These are phyloP conservation scores for Gaeumannomyces sp. DNA, from an alignment of 2,329 filamentous ascomycete species.

Conservation along the genomic window DNA sequence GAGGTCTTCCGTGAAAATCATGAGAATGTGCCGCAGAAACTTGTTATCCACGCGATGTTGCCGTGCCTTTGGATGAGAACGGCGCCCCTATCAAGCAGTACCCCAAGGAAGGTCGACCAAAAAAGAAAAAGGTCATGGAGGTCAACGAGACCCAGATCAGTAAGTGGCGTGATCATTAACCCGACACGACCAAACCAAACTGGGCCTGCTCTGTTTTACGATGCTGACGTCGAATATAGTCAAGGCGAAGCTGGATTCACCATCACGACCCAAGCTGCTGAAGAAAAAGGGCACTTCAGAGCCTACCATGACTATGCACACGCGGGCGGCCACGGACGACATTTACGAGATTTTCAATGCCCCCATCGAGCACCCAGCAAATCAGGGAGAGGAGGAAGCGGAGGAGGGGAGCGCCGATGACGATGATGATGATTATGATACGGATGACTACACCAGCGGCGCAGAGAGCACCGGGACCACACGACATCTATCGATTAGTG, in stretches of 20 bases:
- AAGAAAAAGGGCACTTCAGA: conserved; percentile 65
- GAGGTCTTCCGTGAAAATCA: conserved; percentile 19
- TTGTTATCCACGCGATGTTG: conserved; percentile 37
- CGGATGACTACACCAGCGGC: conserved; percentile 76
- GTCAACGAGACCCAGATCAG: conserved; percentile 89
- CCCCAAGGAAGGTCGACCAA: conserved; percentile 40
- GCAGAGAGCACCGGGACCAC: conserved; percentile 74
- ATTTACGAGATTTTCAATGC: conserved; percentile 98
- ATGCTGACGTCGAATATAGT: conserved; percentile 45
- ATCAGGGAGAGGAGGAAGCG: conserved; percentile 22
- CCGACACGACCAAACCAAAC: neutral
- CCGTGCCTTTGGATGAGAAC: conserved; percentile 49
- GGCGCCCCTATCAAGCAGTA: conserved; percentile 41
- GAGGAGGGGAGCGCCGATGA: conserved; percentile 48
- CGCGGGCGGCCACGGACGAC: conserved; percentile 89
- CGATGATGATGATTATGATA: conserved; percentile 57
- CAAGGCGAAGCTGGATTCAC: conserved; percentile 88
- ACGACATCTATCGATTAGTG: conserved; percentile 46
- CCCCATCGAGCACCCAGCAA: conserved; percentile 47
- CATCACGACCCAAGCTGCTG: conserved; percentile 74
- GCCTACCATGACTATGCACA: conserved; percentile 98
- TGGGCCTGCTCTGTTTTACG: neutral
- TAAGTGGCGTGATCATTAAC: conserved; percentile 38
- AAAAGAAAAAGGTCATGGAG: conserved; percentile 76
- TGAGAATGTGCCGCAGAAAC: conserved; percentile 23